Evolutionary conservation across 2,329 filamentous ascomycete genomes (phyloP).

Genomic region (Hypoxylon sp.): DNA sequence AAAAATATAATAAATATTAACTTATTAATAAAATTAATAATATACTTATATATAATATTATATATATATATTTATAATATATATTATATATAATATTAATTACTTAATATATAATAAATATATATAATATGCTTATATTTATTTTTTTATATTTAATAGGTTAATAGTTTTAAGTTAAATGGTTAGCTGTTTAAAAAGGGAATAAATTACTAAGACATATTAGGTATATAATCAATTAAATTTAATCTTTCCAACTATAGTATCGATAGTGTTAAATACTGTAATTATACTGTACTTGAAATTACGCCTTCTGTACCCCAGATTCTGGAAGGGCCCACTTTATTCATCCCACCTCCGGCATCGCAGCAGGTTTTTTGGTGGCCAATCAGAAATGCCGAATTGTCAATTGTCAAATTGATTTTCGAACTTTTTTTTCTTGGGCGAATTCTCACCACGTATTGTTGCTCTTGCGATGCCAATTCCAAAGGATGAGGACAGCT

Average conservation of each 20-base stretch:
- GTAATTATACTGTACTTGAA: not conserved
- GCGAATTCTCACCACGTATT: constrained; percentile 25
- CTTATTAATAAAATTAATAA: too few relatives aligned
- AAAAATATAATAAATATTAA: too few relatives aligned
- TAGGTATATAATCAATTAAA: too few relatives aligned
- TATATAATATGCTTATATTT: too few relatives aligned
- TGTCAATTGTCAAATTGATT: constrained; percentile 41
- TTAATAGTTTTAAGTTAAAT: too few relatives aligned
- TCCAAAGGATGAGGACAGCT: constrained; percentile 54
- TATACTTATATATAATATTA: too few relatives aligned
- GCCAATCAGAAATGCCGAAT: constrained; percentile 50
- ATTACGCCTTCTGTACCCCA: constrained; percentile 33
- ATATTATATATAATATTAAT: too few relatives aligned
- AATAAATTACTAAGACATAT: too few relatives aligned
- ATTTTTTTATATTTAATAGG: too few relatives aligned
- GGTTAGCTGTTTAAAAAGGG: too few relatives aligned
- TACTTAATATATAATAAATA: too few relatives aligned
- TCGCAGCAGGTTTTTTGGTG: constrained; percentile 36
- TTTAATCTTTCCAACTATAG: not conserved
- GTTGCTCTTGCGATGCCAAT: constrained; percentile 54
- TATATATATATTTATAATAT: too few relatives aligned
- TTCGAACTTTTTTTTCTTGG: constrained; percentile 35
- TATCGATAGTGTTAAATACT: not conserved
- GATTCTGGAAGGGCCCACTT: constrained; percentile 28
- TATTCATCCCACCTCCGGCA: constrained; percentile 38